Percentiles rank a stretch among this genome's conserved stretches.
These are phyloP conservation scores for Pseudotulostoma volvatum DNA, from an alignment of 495 filamentous ascomycete species.

Conservation along the genomic window DNA sequence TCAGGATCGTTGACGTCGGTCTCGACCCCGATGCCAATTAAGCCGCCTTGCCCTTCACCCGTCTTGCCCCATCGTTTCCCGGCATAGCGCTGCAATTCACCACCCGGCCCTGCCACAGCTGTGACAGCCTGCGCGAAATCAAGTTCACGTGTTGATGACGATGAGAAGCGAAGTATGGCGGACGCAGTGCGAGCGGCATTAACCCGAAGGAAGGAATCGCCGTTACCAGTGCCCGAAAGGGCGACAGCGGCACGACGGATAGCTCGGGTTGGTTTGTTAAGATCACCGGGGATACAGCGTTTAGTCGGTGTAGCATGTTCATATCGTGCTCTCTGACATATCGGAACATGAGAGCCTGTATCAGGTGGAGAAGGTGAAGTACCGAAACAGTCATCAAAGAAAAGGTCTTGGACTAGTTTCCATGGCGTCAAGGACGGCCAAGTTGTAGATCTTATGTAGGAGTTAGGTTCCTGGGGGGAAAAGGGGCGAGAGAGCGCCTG, in stretches of 20 bases:
- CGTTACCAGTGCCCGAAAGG: constrained; percentile 76
- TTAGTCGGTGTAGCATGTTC: neutral
- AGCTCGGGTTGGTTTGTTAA: neutral
- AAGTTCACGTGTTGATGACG: constrained; percentile 8
- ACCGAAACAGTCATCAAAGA: neutral
- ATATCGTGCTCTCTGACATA: no score
- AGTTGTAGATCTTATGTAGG: neutral
- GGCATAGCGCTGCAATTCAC: constrained; percentile 62
- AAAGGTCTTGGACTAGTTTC: neutral
- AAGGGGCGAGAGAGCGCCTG: neutral
- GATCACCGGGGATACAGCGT: neutral
- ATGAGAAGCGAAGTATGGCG: constrained; percentile 53
- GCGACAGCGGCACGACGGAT: constrained; percentile 38
- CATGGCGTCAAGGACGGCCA: neutral
- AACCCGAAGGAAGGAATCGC: constrained; percentile 69
- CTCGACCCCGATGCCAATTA: constrained; percentile 67
- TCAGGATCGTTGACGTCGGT: constrained; percentile 10
- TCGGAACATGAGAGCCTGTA: neutral
- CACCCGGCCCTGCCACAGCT: constrained; percentile 49
- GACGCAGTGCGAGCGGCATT: constrained; percentile 56
- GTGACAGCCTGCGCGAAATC: constrained; percentile 34
- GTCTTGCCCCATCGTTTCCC: constrained; percentile 58
- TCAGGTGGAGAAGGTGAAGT: neutral
- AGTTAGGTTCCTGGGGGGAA: neutral
- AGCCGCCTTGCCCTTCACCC: constrained; percentile 70